phyloP scores from a whole-genome alignment of 768 basidiomycete genomes.

The Sporobolomyces phaffii region DNA sequence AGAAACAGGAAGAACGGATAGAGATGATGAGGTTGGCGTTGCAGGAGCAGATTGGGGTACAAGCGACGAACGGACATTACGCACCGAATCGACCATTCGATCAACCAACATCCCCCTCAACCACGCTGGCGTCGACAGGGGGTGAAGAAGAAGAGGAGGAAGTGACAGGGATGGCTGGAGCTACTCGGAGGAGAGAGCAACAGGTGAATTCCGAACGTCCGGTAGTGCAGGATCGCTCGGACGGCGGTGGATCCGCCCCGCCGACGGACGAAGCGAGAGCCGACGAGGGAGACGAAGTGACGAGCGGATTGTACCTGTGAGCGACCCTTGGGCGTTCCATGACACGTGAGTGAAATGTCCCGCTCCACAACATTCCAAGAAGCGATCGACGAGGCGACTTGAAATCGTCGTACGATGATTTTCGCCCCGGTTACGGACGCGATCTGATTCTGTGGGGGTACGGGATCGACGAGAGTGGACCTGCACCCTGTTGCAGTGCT shows the following conservation, averaged over 20 bases:
- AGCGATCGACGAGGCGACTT: too few relatives aligned
- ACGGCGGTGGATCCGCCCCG: too few relatives aligned
- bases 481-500: too few relatives aligned
- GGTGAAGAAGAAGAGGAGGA: neutral
- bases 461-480: too few relatives aligned
- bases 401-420: neutral
- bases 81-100: neutral
- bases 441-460: too few relatives aligned
- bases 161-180: neutral
- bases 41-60: slow-evolving; percentile 30
- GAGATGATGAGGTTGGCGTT: slow-evolving; percentile 29
- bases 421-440: too few relatives aligned
- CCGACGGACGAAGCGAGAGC: neutral
- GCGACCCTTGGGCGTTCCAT: too few relatives aligned
- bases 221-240: too few relatives aligned
- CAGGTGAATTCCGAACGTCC: neutral
- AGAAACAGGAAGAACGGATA: slow-evolving; percentile 24
- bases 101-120: too few relatives aligned
- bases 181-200: neutral
- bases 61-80: slow-evolving; percentile 33
- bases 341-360: too few relatives aligned
- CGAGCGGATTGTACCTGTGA: slow-evolving; percentile 28
- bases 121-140: neutral
- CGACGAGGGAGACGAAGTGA: neutral
- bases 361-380: too few relatives aligned